Base-by-base conservation (phyloP, 495 filamentous ascomycete genomes). In the Rusavskia elegans region DNA sequence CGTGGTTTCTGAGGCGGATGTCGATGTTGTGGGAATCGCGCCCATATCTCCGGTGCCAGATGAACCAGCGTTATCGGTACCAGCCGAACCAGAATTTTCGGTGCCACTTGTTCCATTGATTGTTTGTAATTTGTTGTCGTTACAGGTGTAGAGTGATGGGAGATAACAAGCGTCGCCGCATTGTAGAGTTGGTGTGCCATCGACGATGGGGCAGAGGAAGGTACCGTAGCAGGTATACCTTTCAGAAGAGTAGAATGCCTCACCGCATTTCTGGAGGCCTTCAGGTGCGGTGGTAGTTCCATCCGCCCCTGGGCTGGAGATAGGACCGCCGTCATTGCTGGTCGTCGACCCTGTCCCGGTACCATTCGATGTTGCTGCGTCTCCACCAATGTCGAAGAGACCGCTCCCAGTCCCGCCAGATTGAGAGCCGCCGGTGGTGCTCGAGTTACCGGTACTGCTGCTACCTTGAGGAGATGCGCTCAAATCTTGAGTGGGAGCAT, bases 161-260 rank as follows among this genome's bases (percentile, higher is more conserved):
- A 48, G 36, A 27, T 48, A 53, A 19, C 42, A 53, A 39, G 44
- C 51, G 21, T 36, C 20, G 19, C 51, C 51, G 42, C 51, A 53
- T 16, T 48, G 35, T 37, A 53, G 27, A 1, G 51, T 36, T 21
- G 41, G 17, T 11, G 41, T 46, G 32, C 51, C 51, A 17, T 53
- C 38, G 51, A 53, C 25, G n/a, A 53, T 45, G 14, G 51, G 51
- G 40, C 51, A 53, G 9, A 53, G 51, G 30, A 53, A 53, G 30
- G 36, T 23, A n/a, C 32, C 42, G 7, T 30, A 25, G 42, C 51
- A 53, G 41, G 29, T 53, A 37, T 53, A 53, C 17, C 30, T 13
- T 7, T 2, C 9, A 14, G 23, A 20, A 9, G 8, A 36, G 35
- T 38, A 53, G 19, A 36, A 29, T 23, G 21, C 21, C 9, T 16